Conservation (phyloP, 176 grass and related monocot genomes). For the Triticum monococcum region DNA sequence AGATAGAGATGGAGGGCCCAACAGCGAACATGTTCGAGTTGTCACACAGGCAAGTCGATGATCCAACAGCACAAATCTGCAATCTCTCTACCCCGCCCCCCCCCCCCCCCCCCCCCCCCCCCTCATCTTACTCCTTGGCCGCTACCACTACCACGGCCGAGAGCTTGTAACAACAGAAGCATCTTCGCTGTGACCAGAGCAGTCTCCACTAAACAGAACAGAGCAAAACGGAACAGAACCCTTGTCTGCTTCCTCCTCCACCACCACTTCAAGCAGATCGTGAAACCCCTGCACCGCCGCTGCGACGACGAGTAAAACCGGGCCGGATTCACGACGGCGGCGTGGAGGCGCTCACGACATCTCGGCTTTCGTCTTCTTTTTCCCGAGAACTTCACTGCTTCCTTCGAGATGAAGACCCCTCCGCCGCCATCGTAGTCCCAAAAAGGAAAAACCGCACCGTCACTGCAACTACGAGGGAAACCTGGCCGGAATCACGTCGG, state of each 20-base stretch:
- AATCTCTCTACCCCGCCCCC: too few relatives aligned
- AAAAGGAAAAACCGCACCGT: neutral
- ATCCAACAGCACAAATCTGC: too few relatives aligned
- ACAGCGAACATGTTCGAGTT: too few relatives aligned
- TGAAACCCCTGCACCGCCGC: neutral
- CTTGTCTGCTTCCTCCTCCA: conserved; percentile 18
- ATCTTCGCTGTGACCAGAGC: too few relatives aligned
- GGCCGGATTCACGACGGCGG: neutral
- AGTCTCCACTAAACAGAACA: neutral
- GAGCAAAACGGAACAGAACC: neutral
- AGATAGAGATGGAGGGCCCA: neutral
- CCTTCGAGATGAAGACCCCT: conserved; percentile 13
- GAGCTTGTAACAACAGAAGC: too few relatives aligned
- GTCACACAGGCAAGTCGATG: too few relatives aligned
- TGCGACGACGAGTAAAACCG: neutral
- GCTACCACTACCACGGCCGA: too few relatives aligned
- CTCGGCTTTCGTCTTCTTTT: neutral
- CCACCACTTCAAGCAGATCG: neutral
- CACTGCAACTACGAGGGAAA: neutral
- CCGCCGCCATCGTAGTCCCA: neutral
- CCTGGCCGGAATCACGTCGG: neutral
- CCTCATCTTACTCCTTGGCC: too few relatives aligned
- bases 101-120: too few relatives aligned
- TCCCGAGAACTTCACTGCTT: neutral
- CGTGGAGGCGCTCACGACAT: neutral